Evolutionary conservation across 129 eudicot species (phyloP), one percentile per base, ranked within the genome.

Genomic region (Rutidosis leptorrhynchoides): DNA sequence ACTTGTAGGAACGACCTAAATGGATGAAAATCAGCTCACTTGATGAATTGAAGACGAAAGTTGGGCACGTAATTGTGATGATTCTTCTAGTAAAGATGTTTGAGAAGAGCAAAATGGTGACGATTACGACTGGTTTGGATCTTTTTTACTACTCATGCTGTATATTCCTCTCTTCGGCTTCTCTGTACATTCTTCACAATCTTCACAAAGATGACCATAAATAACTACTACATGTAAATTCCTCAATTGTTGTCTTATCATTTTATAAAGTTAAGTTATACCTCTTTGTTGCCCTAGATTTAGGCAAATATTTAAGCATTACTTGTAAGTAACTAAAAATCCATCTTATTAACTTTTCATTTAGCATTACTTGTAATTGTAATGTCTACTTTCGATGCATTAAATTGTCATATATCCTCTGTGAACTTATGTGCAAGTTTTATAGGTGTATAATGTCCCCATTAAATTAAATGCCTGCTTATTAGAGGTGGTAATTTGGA

Each of bases 1-100:
- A 17, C 40, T 69, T 81, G 75, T 79, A 94, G 99, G 96, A 94
- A 74, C 83, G 95, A 72, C 96, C 99, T 2, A 76, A 73, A 76
- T 89, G 99, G 99, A 93, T 93, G 99, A 93, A 88, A 71, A 89
- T 93, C 61, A 86, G 95, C 68, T 93, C 99, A 26, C 93, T 93
- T 6, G 95, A 93, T 51, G 99, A 89, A 74, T 51, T 93, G 58
- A 93, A 93, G 84, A 93, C 99, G 12, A 93, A 93, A 68, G 95
- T 93, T 16, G 99, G 99, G 20, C 99, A 93, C 65, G 96, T 89
- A 0, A 93, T 93, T 6, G 99, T 93, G 24, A 93, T 93, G 99
- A 93, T 93, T 79, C 99, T 93, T 66, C 83, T 93, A 14, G 99
- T 93, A 58, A 93, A 93, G 84, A 93, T 93, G 96, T 93, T 93